Percentiles rank a stretch among this genome's conserved stretches.
Conservation (phyloP, 1,284 basidiomycete species). For the Psilocybe mexicana region DNA sequence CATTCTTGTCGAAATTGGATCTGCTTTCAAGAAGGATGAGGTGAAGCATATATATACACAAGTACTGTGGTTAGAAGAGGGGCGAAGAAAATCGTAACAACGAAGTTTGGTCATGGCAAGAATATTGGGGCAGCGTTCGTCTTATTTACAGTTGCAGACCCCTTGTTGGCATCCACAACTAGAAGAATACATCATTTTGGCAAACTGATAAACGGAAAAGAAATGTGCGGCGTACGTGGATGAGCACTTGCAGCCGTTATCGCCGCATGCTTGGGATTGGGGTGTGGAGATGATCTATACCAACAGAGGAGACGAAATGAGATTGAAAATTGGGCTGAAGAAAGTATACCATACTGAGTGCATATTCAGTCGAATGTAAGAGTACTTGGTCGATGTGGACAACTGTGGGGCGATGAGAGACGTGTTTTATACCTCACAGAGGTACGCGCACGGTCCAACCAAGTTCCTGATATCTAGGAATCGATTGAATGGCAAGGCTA, state of each 20-base stretch:
- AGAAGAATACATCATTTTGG: not conserved
- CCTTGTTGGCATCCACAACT: slow-evolving; percentile 32
- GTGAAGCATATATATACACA: too few species aligned
- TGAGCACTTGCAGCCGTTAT: slow-evolving; percentile 27
- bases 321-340: not conserved
- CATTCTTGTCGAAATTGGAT: not conserved
- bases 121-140: too few species aligned
- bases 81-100: too few species aligned
- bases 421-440: too few species aligned
- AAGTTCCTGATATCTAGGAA: not conserved
- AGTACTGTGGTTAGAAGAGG: too few species aligned
- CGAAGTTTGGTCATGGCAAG: too few species aligned
- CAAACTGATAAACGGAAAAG: not conserved
- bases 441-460: too few species aligned
- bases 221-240: slow-evolving; percentile 18
- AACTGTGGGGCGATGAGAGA: not conserved
- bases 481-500: not conserved
- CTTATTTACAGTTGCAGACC: slow-evolving; percentile 26
- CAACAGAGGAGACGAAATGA: not conserved
- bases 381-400: not conserved
- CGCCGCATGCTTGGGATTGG: slow-evolving; percentile 31
- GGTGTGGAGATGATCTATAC: slow-evolving; percentile 22
- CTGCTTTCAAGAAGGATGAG: too few species aligned
- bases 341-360: slow-evolving; percentile 1
- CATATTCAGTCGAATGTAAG: not conserved